phyloP scores from a whole-genome alignment of 2,329 filamentous ascomycete genomes.

The Calonectria pauciramosa region DNA sequence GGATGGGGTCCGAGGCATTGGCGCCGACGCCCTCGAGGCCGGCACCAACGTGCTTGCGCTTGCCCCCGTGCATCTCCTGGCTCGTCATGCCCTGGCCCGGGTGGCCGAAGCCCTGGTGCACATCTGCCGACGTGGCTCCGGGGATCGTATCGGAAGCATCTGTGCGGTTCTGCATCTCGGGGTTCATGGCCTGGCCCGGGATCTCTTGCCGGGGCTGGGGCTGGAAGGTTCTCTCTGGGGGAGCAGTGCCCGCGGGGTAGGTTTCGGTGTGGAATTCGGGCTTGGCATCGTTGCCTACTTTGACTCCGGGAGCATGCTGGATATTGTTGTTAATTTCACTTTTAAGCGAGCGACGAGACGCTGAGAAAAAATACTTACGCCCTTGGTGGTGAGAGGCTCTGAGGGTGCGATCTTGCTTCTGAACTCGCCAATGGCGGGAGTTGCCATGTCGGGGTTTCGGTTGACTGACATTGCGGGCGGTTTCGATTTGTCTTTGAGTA shows the following conservation, averaged over 20 bases:
- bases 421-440: slow-evolving; percentile 68
- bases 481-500: neutral
- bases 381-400: slow-evolving; percentile 66
- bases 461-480: slow-evolving; percentile 56
- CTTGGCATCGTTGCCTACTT: slow-evolving; percentile 69
- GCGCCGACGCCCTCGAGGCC: slow-evolving; percentile 58
- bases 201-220: slow-evolving; percentile 54
- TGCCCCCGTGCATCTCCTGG: slow-evolving; percentile 56
- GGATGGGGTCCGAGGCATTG: slow-evolving; percentile 45
- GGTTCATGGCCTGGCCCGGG: slow-evolving; percentile 53
- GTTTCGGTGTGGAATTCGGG: slow-evolving; percentile 76
- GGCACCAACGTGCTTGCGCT: slow-evolving; percentile 52
- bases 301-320: slow-evolving; percentile 74
- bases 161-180: slow-evolving; percentile 43
- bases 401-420: slow-evolving; percentile 62
- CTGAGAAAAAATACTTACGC: slow-evolving; percentile 59
- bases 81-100: slow-evolving; percentile 59
- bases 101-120: slow-evolving; percentile 60
- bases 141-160: slow-evolving; percentile 54
- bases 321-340: slow-evolving; percentile 18
- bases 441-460: slow-evolving; percentile 65
- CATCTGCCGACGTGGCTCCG: slow-evolving; percentile 60
- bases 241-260: slow-evolving; percentile 74
- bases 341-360: no score
- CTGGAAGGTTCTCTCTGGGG: slow-evolving; percentile 56